A percentile compares a stretch with the other conserved stretches of the same genome.
These are phyloP conservation scores for Geotrichum carabidarum DNA, from an alignment of 1,139 yeast species.

Conservation along the genomic window DNA sequence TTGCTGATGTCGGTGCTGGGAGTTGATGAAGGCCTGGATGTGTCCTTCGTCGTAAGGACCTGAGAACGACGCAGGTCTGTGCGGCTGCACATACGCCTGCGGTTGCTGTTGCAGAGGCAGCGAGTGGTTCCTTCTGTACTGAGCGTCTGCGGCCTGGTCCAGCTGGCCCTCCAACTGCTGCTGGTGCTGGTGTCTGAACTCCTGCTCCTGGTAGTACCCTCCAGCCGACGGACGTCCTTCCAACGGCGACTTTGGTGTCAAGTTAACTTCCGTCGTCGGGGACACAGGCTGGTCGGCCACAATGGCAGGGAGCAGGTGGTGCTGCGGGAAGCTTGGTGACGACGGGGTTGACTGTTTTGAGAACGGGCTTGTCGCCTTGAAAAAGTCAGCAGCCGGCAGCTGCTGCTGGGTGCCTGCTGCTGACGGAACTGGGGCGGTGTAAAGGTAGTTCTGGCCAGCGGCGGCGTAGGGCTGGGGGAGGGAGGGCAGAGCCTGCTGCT, in stretches of 20 bases:
- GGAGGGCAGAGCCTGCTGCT: conserved; percentile 1
- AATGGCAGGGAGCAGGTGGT: neutral
- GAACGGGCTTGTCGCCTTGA: neutral
- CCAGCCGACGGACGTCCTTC: too few species aligned
- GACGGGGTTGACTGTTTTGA: conserved; percentile 9
- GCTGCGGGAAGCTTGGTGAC: conserved; percentile 11
- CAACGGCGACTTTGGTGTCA: neutral
- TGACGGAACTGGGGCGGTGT: neutral
- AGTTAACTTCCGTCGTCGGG: neutral
- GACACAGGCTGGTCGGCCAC: neutral
- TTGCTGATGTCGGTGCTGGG: neutral
- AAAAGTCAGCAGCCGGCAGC: neutral
- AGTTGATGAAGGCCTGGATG: neutral
- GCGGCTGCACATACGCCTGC: conserved; percentile 1
- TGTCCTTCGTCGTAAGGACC: neutral
- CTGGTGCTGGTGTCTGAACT: too few species aligned
- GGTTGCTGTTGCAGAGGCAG: conserved; percentile 5
- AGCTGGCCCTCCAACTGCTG: too few species aligned
- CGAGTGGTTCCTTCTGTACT: too few species aligned
- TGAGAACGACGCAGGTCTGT: conserved; percentile 1
- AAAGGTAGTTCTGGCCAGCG: neutral
- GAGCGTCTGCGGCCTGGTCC: too few species aligned
- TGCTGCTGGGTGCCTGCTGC: conserved; percentile 1
- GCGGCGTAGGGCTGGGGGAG: neutral
- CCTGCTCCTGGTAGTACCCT: too few species aligned